Evolutionary conservation across 768 basidiomycete genomes (phyloP), one percentile per base, ranked within the genome.

Genomic region (Scleroderma citrinum): DNA sequence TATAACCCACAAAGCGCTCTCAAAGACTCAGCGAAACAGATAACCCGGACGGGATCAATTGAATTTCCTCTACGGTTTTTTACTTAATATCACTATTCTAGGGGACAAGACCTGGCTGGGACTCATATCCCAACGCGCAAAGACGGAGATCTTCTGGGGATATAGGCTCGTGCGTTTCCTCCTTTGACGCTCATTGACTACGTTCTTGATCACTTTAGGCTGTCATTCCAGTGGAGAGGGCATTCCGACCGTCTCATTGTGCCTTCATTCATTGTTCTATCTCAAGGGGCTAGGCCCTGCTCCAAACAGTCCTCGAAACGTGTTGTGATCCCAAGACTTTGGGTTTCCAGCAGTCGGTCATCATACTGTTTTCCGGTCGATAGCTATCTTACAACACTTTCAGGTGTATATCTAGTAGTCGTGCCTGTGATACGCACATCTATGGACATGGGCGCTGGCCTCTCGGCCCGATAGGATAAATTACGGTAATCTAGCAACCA

Each of bases 101-200:
- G 94, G 74, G 26, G 77, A 88, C 55, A 97, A 97, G 65, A 71
- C 76, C 12, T 98, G 95, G 95, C 80, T 99, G 0, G 92, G 63
- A 95, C 93, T 5, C 96, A 99, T 64, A 68, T 98, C 93, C 1
- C 98, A 97, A 67, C 81, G 96, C 6, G 95, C 95, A 83, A 82
- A 85, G 53, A 97, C 98, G 95, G 77, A 84, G 56, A 84, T 83
- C 54, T 75, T 89, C 66, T 98, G 93, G 93, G 92, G 91, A 0
- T 92, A 91, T 63, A 77, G 91, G 56, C 72, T 99, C 47, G 92
- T 91, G 24, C 19, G 76, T 61, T 42, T 21, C 30, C 4, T 20
- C 39, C n/a, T 23, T 35, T 26, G 34, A 19, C 37, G 26, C 20
- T 45, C 20, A 49, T 32, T 40, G 7, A 45, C 26, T 26, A 24